Evolutionary conservation across 441 rosid genomes (phyloP).

Genomic region (Gossypium laxum): DNA sequence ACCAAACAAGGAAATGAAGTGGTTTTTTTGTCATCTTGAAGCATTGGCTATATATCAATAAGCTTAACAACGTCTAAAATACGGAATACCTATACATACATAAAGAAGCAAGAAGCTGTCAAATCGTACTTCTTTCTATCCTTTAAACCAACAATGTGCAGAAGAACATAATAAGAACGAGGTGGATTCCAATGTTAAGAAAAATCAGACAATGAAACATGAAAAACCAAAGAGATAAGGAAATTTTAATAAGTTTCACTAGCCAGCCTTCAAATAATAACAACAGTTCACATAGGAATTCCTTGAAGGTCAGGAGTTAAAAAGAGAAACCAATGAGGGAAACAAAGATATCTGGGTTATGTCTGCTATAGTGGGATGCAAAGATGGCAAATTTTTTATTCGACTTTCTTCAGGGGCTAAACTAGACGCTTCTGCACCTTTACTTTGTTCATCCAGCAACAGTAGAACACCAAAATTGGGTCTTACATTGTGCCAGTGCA

Average conservation of each 20-base stretch:
- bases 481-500: background rate
- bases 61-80: background rate
- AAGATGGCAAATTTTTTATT: constrained; percentile 17
- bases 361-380: constrained; percentile 16
- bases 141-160: constrained; percentile 7
- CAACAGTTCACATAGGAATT: background rate
- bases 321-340: background rate
- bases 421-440: background rate
- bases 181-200: background rate
- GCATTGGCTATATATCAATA: constrained; percentile 9
- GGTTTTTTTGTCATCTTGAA: background rate
- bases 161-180: background rate
- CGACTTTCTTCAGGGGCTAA: background rate
- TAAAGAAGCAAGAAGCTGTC: background rate
- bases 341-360: constrained; percentile 4
- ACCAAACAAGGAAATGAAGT: background rate
- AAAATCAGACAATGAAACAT: background rate
- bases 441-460: constrained; percentile 1
- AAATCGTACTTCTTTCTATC: background rate
- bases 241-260: background rate
- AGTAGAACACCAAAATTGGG: background rate
- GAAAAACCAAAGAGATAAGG: background rate
- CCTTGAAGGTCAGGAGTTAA: background rate
- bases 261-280: background rate
- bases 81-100: background rate